Evolutionary conservation across 129 eudicot genomes (phyloP).

Genomic region (Centrapalus pauciflorus): DNA sequence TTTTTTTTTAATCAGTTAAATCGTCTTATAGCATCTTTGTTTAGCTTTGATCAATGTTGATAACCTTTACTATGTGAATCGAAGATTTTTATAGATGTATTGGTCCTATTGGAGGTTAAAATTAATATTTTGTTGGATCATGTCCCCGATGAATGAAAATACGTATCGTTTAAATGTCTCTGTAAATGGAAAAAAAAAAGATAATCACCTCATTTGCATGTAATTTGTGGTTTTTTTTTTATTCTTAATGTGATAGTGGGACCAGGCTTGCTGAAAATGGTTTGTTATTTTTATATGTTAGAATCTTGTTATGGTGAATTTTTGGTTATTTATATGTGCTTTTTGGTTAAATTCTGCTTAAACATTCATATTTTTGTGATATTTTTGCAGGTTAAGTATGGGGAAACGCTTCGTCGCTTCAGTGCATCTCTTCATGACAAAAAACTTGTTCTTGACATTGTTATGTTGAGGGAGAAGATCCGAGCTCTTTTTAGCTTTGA

Average conservation of each 20-base stretch:
- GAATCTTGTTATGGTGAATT: not conserved
- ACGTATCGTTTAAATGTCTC: not conserved
- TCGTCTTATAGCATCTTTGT: not conserved
- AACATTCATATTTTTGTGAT: not conserved
- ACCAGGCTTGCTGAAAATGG: not conserved
- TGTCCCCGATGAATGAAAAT: not conserved
- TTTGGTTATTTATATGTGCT: too few relatives aligned
- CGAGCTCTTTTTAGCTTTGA: conserved; percentile 49
- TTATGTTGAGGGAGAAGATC: conserved; percentile 52
- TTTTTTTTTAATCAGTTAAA: not conserved
- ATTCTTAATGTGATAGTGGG: not conserved
- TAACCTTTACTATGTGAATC: not conserved
- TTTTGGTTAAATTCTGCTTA: not conserved
- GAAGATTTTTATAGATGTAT: not conserved
- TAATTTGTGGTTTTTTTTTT: not conserved
- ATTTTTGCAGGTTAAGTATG: conserved; percentile 67
- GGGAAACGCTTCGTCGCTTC: conserved; percentile 76
- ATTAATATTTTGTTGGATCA: too few relatives aligned
- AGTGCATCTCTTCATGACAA: conserved; percentile 39
- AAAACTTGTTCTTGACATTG: conserved; percentile 44
- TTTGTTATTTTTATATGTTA: not conserved
- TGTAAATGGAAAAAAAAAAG: not conserved
- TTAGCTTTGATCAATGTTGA: not conserved
- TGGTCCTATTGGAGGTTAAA: too few relatives aligned
- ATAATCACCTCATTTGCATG: not conserved